phyloP scores from a whole-genome alignment of 768 basidiomycete genomes.

The Mycena maculata region DNA sequence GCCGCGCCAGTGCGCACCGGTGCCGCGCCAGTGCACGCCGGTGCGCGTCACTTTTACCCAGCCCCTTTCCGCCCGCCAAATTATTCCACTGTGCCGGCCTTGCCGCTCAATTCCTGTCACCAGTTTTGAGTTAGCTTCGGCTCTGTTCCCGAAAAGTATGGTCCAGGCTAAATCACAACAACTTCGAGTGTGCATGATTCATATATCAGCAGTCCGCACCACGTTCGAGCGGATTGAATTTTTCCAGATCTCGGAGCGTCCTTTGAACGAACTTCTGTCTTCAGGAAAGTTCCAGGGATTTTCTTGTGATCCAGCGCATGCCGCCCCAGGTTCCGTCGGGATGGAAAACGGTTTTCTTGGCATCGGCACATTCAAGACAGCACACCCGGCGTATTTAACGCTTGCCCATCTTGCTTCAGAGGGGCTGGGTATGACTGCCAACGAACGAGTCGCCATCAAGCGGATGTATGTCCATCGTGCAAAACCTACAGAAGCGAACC shows the following conservation, averaged over 20 bases:
- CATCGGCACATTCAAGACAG: too few relatives aligned
- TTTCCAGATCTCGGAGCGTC: neutral
- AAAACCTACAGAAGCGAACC: neutral
- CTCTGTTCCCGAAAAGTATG: too few relatives aligned
- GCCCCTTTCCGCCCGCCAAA: too few relatives aligned
- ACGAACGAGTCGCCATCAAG: neutral
- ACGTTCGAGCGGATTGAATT: neutral
- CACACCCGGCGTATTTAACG: neutral
- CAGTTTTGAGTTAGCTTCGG: too few relatives aligned
- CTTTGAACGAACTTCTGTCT: neutral
- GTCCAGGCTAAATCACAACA: too few relatives aligned
- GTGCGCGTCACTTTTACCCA: too few relatives aligned
- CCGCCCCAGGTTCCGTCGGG: neutral
- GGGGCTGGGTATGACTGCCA: neutral
- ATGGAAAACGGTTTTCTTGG: neutral
- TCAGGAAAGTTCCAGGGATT: neutral
- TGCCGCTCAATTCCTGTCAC: too few relatives aligned
- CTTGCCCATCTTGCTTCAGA: neutral
- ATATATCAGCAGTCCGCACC: neutral
- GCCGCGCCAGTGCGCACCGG: too few relatives aligned
- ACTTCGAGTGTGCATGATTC: too few relatives aligned
- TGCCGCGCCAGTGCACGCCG: too few relatives aligned
- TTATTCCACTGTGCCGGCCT: too few relatives aligned
- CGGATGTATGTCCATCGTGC: conserved; percentile 1
- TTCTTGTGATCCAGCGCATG: neutral